These are phyloP conservation scores for Typha latifolia DNA, from an alignment of 176 grass and related monocot genomes.

Conservation along the genomic window DNA sequence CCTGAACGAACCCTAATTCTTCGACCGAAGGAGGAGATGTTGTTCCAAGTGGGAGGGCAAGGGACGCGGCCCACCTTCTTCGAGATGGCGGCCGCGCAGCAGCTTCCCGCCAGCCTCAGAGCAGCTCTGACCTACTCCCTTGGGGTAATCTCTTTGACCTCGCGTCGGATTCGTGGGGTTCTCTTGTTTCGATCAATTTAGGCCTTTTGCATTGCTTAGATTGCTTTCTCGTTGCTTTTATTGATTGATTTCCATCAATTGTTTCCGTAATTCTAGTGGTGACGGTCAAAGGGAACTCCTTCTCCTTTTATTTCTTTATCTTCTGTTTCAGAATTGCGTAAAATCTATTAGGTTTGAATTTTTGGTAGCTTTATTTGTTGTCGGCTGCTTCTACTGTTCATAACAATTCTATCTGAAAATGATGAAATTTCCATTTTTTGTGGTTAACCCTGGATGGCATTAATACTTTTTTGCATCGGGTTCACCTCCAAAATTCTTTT, in stretches of 20 bases:
- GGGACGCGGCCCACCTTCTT: constrained; percentile 97
- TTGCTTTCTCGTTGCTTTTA: not conserved
- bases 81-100: constrained; percentile 99
- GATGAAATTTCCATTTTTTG: too few relatives aligned
- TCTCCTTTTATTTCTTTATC: too few relatives aligned
- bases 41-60: constrained; percentile 98
- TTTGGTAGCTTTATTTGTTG: too few relatives aligned
- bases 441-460: too few relatives aligned
- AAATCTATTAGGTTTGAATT: too few relatives aligned
- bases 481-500: too few relatives aligned
- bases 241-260: not conserved
- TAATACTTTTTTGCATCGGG: too few relatives aligned
- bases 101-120: constrained; percentile 86
- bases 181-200: not conserved
- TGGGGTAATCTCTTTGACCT: constrained; percentile 35
- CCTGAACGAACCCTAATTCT: not conserved
- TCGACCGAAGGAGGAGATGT: constrained; percentile 31
- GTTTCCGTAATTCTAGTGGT: not conserved
- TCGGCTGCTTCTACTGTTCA: too few relatives aligned
- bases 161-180: not conserved
- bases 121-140: constrained; percentile 87
- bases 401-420: too few relatives aligned
- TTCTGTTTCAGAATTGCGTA: too few relatives aligned
- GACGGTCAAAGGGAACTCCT: not conserved
- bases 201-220: not conserved